These are phyloP conservation scores for Prosopis cineraria DNA, from an alignment of 306 rosid genomes.

Conservation along the genomic window DNA sequence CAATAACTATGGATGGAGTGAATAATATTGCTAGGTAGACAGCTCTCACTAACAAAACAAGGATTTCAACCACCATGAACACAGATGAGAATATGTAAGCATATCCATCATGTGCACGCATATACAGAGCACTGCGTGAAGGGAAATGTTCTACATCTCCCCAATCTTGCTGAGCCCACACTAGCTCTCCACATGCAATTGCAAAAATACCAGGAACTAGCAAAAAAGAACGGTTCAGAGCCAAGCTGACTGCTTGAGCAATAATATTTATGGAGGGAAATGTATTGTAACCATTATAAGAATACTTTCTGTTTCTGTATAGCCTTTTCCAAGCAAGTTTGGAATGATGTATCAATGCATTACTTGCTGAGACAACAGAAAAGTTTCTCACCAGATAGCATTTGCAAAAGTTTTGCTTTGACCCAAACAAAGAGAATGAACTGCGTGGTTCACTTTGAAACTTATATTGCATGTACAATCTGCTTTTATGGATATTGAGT, in stretches of 20 bases:
- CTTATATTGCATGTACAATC: constrained; percentile 36
- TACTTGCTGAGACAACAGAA: constrained; percentile 41
- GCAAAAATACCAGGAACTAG: constrained; percentile 77
- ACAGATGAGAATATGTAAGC: constrained; percentile 46
- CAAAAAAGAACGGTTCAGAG: constrained; percentile 60
- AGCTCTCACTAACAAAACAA: constrained; percentile 60
- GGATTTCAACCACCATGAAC: constrained; percentile 50
- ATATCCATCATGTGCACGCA: constrained; percentile 71
- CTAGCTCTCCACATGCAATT: constrained; percentile 59
- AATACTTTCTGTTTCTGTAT: constrained; percentile 39
- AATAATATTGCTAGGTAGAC: constrained; percentile 64
- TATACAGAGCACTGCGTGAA: constrained; percentile 57
- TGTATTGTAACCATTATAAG: constrained; percentile 33
- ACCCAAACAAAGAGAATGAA: constrained; percentile 38
- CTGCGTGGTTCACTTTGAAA: constrained; percentile 36
- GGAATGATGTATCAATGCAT: constrained; percentile 44
- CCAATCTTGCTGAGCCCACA: constrained; percentile 60
- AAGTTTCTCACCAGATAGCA: constrained; percentile 39
- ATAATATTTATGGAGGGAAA: constrained; percentile 54
- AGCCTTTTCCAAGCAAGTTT: constrained; percentile 62
- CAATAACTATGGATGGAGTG: constrained; percentile 76
- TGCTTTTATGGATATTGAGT: constrained; percentile 42
- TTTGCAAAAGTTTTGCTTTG: constrained; percentile 38
- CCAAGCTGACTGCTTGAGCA: constrained; percentile 76
- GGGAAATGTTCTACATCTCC: constrained; percentile 42